Base-by-base conservation (phyloP, 2,329 filamentous ascomycete species). In the Xylariomycetidae sp. region DNA sequence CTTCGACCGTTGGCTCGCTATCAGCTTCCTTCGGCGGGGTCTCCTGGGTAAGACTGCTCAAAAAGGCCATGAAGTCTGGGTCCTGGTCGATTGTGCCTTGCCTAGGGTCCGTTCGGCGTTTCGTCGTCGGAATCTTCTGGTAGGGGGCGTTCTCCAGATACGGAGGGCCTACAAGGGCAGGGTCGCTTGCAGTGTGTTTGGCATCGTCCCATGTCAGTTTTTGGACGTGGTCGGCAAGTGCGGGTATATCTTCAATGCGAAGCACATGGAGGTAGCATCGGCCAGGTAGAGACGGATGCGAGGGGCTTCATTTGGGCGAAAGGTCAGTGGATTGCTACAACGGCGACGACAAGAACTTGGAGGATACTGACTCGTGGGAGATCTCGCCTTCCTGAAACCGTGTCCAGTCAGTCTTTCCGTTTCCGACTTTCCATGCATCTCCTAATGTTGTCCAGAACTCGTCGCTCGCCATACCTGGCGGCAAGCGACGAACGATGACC, bases 61-160 rank as follows among this genome's bases (percentile, higher is more conserved):
- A 72, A 56, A 96, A 98, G 17, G 81, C 79, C 67, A 95, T 93
- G 50, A 95, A 98, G 49, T 96, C 92, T 0, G 86, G 79, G 52
- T 98, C 92, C 56, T 95, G 88, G 50, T 98, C 92, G 46, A 98
- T 96, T 3, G 88, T 95, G 33, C 90, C 92, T 57, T 95, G 86
- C 10, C 89, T 80, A 33, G 79, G 78, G 65, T 98, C 92, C 34
- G 78, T 76, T 20, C 87, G 79, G 31, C 76, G 76, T 56, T 85
- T 86, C 22, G 71, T 75, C 38, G 76, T 76, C 2, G 90, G 87
- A 2, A 87, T 75, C 50, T 89, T 89, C 46, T 86, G 85, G 63
- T 89, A 94, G 1, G 83, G 76, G 13, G 89, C 79, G 50, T 85
- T 85, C 52, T 95, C 89, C 30, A 95, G 67, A 5, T 74, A 73